These are phyloP conservation scores for Circinella umbellata DNA, from an alignment of 371 early-diverging fungal genomes.

Conservation along the genomic window DNA sequence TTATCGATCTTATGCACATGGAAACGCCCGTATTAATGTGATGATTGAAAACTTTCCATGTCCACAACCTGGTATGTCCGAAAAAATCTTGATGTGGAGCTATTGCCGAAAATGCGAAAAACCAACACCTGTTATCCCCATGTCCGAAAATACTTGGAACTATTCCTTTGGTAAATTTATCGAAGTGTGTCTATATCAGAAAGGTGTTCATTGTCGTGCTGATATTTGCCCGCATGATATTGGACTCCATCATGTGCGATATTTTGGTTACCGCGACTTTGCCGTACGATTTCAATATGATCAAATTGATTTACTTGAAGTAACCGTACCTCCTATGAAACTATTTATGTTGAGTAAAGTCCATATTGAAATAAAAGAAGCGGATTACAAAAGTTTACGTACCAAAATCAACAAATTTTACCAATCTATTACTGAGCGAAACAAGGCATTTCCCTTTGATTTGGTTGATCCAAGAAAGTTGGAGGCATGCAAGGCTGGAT, in stretches of 20 bases:
- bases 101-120: constrained; percentile 78
- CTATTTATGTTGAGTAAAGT: constrained; percentile 67
- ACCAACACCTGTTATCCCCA: constrained; percentile 74
- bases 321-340: constrained; percentile 84
- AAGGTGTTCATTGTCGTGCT: constrained; percentile 70
- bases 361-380: constrained; percentile 62
- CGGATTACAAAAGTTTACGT: constrained; percentile 65
- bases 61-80: constrained; percentile 74
- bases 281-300: constrained; percentile 83
- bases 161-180: constrained; percentile 97
- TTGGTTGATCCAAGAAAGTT: constrained; percentile 67
- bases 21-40: constrained; percentile 79
- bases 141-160: constrained; percentile 92
- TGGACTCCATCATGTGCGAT: constrained; percentile 80
- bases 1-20: constrained; percentile 87
- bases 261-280: constrained; percentile 79
- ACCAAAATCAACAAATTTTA: constrained; percentile 71
- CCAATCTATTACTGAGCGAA: constrained; percentile 72
- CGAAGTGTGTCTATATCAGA: constrained; percentile 87
- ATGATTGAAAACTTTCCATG: constrained; percentile 72
- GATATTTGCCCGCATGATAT: constrained; percentile 87
- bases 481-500: constrained; percentile 67
- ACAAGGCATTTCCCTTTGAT: constrained; percentile 70
- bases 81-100: constrained; percentile 91
- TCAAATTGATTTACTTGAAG: constrained; percentile 78